Percentiles rank a stretch among this genome's conserved stretches.
These are phyloP conservation scores for Globisporangium alternatum DNA, from an alignment of 352 stramenopile species.

Conservation along the genomic window DNA sequence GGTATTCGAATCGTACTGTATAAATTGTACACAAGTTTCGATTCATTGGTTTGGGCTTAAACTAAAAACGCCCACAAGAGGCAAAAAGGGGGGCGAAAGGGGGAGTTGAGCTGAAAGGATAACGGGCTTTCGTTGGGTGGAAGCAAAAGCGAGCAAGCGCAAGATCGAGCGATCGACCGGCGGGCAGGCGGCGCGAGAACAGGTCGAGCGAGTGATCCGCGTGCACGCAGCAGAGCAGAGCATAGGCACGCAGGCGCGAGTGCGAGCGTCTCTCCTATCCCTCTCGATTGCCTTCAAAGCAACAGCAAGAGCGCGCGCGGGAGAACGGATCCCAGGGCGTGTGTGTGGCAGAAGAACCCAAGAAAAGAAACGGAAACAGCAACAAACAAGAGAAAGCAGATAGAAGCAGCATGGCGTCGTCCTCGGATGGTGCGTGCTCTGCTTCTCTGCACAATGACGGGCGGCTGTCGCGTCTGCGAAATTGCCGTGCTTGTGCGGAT, in stretches of 20 bases:
- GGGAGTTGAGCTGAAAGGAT: conserved; percentile 4
- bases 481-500: background rate
- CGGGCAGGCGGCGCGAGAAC: background rate
- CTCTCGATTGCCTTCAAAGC: background rate
- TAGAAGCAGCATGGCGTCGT: conserved; percentile 17
- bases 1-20: too few species aligned
- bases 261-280: background rate
- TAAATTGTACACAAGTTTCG: too few species aligned
- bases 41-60: background rate
- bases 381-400: conserved; percentile 1
- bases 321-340: background rate
- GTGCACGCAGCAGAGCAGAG: background rate
- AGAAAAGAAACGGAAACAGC: conserved; percentile 7
- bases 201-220: background rate
- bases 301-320: background rate
- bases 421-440: conserved; percentile 15
- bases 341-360: conserved; percentile 1
- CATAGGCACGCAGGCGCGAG: background rate
- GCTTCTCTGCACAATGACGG: background rate
- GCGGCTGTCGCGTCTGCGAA: too few species aligned
- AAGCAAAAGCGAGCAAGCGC: conserved; percentile 3
- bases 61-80: background rate
- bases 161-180: conserved; percentile 3
- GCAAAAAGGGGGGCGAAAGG: conserved; percentile 2
- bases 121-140: conserved; percentile 15